Conservation (phyloP, 1,284 basidiomycete genomes). For the Anthracocystis panici-leucophaei region DNA sequence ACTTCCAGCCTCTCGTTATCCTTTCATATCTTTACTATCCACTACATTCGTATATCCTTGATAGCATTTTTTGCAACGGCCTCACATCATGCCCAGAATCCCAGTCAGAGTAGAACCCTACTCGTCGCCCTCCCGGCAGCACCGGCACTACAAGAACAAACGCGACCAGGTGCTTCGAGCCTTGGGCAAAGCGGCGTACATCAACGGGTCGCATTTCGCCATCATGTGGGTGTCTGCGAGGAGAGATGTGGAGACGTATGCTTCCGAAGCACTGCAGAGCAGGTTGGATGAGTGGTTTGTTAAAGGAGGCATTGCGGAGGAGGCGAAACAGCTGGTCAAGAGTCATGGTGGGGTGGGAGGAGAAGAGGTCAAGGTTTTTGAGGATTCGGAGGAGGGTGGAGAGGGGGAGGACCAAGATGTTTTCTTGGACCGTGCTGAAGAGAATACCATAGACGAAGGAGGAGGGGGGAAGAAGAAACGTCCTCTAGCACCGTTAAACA, state of each 20-base stretch:
- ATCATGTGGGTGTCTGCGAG: slow-evolving; percentile 73
- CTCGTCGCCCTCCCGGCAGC: slow-evolving; percentile 72
- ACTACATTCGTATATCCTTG: not conserved
- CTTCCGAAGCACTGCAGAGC: slow-evolving; percentile 70
- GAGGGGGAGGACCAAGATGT: slow-evolving; percentile 11
- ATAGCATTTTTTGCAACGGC: not conserved
- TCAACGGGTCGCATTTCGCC: slow-evolving; percentile 74
- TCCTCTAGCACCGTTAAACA: slow-evolving; percentile 47
- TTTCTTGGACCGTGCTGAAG: slow-evolving; percentile 9
- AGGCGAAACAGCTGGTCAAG: slow-evolving; percentile 57
- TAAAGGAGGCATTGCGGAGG: slow-evolving; percentile 60
- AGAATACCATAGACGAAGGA: not conserved
- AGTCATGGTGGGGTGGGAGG: slow-evolving; percentile 3
- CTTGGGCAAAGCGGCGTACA: slow-evolving; percentile 71
- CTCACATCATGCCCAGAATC: slow-evolving; percentile 72
- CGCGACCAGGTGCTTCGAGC: slow-evolving; percentile 73
- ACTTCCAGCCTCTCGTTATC: too few species aligned
- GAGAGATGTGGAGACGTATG: slow-evolving; percentile 74
- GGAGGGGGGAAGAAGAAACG: not conserved
- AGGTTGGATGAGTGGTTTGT: slow-evolving; percentile 63
- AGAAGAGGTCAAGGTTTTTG: slow-evolving; percentile 12
- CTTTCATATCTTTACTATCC: not conserved
- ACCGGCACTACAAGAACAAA: slow-evolving; percentile 74
- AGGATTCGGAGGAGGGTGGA: slow-evolving; percentile 26
- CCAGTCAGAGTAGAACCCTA: slow-evolving; percentile 73